Evolutionary conservation across 2,329 filamentous ascomycete genomes (phyloP).

Genomic region (Trichoderma harzianum): DNA sequence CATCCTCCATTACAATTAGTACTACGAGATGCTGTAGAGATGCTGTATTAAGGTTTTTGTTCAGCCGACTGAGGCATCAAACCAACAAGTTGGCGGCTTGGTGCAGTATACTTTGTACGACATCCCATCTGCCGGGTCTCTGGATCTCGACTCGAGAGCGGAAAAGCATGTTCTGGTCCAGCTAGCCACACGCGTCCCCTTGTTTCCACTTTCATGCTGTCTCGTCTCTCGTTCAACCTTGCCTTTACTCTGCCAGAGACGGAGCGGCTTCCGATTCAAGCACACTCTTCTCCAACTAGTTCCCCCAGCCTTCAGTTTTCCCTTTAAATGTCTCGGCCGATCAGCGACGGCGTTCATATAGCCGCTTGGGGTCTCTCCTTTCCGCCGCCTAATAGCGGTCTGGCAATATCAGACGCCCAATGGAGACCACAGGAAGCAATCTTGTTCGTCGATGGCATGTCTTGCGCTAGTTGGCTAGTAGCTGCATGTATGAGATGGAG

Average conservation of each 20-base stretch:
- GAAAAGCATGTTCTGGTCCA: conserved; percentile 9
- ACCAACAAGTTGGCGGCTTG: background rate
- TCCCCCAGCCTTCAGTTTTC: background rate
- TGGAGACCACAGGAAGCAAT: background rate
- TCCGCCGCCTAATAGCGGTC: background rate
- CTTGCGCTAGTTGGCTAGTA: background rate
- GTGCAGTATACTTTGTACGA: background rate
- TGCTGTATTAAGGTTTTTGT: background rate
- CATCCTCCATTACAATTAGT: background rate
- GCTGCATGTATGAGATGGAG: conserved; percentile 10
- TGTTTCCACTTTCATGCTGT: conserved; percentile 8
- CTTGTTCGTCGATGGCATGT: background rate
- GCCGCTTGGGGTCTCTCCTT: background rate
- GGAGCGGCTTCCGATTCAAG: background rate
- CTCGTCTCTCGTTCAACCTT: background rate
- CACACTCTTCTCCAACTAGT: background rate
- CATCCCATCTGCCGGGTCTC: conserved; percentile 10
- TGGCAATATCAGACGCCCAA: background rate
- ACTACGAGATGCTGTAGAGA: background rate
- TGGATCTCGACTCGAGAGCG: background rate
- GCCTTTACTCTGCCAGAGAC: background rate
- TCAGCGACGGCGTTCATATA: background rate
- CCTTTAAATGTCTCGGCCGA: conserved; percentile 3
- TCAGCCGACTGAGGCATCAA: background rate
- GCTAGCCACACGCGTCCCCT: conserved; percentile 6